phyloP scores from a whole-genome alignment of 2,329 filamentous ascomycete species.

The Fusarium sp. region DNA sequence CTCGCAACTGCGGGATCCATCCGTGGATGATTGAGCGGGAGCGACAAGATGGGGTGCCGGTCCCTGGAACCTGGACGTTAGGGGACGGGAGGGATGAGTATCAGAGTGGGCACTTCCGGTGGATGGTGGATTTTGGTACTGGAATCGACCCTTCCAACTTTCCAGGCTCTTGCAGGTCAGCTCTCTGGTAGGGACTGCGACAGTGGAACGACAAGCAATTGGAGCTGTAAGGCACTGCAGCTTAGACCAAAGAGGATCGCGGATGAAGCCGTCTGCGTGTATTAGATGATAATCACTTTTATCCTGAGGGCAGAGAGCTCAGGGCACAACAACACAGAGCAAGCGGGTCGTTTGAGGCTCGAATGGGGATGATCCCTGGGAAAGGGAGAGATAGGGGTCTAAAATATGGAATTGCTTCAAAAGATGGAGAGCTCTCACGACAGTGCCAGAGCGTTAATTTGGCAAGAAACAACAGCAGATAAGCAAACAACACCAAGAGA shows the following conservation, averaged over 20 bases:
- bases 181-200: conserved; percentile 27
- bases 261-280: conserved; percentile 13
- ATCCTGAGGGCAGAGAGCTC: conserved; percentile 28
- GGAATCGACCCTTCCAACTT: conserved; percentile 31
- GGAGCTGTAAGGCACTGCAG: conserved; percentile 28
- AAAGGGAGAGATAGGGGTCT: conserved; percentile 32
- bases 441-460: conserved; percentile 7
- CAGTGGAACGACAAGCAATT: conserved; percentile 22
- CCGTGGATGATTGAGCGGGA: conserved; percentile 36
- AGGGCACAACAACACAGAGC: conserved; percentile 28
- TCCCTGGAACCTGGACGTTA: conserved; percentile 38
- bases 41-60: conserved; percentile 35
- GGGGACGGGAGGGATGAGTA: conserved; percentile 37
- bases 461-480: conserved; percentile 4
- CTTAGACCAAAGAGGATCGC: conserved; percentile 17
- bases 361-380: conserved; percentile 25
- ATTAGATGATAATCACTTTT: conserved; percentile 26
- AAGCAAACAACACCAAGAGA: neutral
- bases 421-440: neutral
- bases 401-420: conserved; percentile 15
- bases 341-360: conserved; percentile 34
- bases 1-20: conserved; percentile 38
- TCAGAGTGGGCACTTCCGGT: conserved; percentile 34
- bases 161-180: conserved; percentile 13
- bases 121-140: conserved; percentile 30